phyloP scores from a whole-genome alignment of 192 early-diverging fungal species.

The Coemansia sp. region DNA sequence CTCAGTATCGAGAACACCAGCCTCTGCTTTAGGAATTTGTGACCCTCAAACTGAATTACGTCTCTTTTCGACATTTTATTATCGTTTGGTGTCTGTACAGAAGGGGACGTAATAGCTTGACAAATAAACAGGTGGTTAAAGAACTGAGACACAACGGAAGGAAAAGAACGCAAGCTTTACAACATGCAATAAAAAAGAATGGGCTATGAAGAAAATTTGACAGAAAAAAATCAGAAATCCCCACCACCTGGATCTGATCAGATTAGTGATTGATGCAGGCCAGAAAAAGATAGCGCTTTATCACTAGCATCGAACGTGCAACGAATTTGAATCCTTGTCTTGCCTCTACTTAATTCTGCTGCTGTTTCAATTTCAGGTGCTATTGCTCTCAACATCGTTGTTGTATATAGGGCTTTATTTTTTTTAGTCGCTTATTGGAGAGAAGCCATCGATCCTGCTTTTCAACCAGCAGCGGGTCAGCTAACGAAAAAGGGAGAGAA shows the following conservation, averaged over 20 bases:
- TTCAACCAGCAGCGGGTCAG: neutral
- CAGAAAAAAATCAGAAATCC: neutral
- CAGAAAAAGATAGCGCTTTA: too few relatives aligned
- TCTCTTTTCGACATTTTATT: constrained; percentile 46
- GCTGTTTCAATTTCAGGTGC: neutral
- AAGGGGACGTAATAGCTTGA: constrained; percentile 8
- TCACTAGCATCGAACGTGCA: too few relatives aligned
- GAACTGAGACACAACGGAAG: neutral
- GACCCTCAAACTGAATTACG: constrained; percentile 67
- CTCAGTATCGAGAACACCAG: constrained; percentile 86
- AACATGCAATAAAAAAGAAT: neutral
- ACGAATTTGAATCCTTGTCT: neutral
- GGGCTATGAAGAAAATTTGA: neutral
- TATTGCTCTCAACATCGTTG: neutral
- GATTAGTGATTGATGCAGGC: too few relatives aligned
- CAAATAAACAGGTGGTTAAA: neutral
- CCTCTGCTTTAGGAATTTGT: constrained; percentile 85
- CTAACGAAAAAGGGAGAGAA: neutral
- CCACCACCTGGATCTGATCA: too few relatives aligned
- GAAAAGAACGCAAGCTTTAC: neutral
- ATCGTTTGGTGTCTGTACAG: neutral
- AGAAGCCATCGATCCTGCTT: neutral
- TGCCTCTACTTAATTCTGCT: neutral
- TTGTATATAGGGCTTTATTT: neutral
- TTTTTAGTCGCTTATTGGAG: neutral